Evolutionary conservation across 495 filamentous ascomycete species (phyloP).

Genomic region (Oleoguttula mirabilis): DNA sequence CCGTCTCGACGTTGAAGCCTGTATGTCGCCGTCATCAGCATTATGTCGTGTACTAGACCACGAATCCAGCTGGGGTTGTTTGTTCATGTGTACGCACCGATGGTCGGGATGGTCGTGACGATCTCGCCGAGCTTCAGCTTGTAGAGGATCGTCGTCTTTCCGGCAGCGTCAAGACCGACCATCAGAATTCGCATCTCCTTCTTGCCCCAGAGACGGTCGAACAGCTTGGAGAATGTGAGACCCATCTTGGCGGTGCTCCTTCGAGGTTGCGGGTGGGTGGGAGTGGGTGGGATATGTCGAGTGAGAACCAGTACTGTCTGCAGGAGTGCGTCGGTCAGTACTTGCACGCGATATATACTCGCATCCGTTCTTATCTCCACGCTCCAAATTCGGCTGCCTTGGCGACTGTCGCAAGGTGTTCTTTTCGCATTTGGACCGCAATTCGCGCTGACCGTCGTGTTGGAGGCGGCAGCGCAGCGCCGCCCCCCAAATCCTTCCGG

Average conservation of each 20-base stretch:
- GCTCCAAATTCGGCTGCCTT: neutral
- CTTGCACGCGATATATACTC: too few relatives aligned
- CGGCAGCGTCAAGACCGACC: constrained; percentile 97
- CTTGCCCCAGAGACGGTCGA: constrained; percentile 92
- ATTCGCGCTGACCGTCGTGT: neutral
- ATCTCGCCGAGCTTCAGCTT: constrained; percentile 99
- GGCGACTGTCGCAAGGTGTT: neutral
- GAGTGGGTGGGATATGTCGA: constrained; percentile 37
- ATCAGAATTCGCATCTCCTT: constrained; percentile 99
- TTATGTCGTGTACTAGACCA: neutral
- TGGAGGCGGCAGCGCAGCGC: neutral
- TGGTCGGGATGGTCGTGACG: constrained; percentile 98
- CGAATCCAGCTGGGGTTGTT: neutral
- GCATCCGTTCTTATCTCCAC: too few relatives aligned
- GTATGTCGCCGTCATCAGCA: constrained; percentile 12
- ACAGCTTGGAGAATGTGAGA: constrained; percentile 85
- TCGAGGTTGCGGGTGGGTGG: neutral
- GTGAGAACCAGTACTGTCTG: neutral
- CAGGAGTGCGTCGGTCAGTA: too few relatives aligned
- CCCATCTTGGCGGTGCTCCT: constrained; percentile 59
- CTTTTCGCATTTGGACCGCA: neutral
- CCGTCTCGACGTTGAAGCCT: constrained; percentile 99
- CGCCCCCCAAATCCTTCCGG: too few relatives aligned
- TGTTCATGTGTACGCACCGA: constrained; percentile 58
- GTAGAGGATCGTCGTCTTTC: constrained; percentile 99